These are phyloP conservation scores for Phoma herbarum DNA, from an alignment of 2,329 filamentous ascomycete species.

Conservation along the genomic window DNA sequence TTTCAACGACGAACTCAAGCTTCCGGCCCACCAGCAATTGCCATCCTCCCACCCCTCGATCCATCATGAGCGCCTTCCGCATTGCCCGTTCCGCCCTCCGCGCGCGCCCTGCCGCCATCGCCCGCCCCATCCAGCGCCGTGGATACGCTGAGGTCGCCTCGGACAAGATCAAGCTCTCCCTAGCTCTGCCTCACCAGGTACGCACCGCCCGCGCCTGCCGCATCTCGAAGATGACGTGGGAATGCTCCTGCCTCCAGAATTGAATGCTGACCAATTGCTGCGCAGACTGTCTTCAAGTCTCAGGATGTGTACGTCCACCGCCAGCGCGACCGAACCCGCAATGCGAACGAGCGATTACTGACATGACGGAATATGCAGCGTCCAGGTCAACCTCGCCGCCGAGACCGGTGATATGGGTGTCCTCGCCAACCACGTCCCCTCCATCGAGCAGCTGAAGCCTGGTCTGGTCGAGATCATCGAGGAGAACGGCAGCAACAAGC, in stretches of 20 bases:
- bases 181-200: conserved; percentile 99
- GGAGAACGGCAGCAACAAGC: conserved; percentile 89
- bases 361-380: conserved; percentile 60
- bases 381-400: conserved; percentile 98
- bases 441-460: conserved; percentile 98
- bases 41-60: conserved; percentile 46
- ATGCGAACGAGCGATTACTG: conserved; percentile 40
- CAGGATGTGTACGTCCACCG: conserved; percentile 70
- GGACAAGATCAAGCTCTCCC: conserved; percentile 89
- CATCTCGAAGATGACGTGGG: conserved; percentile 10
- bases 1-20: conserved; percentile 34
- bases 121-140: conserved; percentile 81
- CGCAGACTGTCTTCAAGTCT: conserved; percentile 73
- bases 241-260: not conserved
- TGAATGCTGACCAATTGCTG: conserved; percentile 36
- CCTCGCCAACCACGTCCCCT: conserved; percentile 97
- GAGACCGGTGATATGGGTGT: conserved; percentile 99
- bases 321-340: conserved; percentile 38
- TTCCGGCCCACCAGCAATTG: conserved; percentile 49
- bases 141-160: conserved; percentile 74
- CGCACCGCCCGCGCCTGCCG: conserved; percentile 50
- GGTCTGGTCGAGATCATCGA: conserved; percentile 95
- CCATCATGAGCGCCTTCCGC: conserved; percentile 89
- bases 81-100: conserved; percentile 89
- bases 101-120: conserved; percentile 77